Evolutionary conservation across 257 asterid genomes (phyloP).

Genomic region (Lithospermum erythrorhizon): DNA sequence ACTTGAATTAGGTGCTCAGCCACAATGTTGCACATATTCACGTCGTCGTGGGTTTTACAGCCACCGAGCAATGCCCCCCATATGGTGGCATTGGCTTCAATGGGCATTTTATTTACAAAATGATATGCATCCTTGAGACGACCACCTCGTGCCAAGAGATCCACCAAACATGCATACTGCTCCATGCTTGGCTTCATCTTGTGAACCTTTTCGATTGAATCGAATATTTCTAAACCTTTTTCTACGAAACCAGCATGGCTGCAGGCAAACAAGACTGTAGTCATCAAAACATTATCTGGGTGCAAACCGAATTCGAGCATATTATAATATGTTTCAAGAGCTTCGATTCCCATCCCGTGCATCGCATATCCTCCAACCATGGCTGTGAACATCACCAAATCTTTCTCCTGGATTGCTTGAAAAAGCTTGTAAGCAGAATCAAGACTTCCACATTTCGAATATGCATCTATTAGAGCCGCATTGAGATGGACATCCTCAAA

Average conservation of each 20-base stretch:
- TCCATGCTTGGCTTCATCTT: conserved; percentile 58
- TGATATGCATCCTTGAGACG: conserved; percentile 50
- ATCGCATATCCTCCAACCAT: conserved; percentile 82
- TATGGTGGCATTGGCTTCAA: conserved; percentile 43
- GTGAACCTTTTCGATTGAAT: conserved; percentile 38
- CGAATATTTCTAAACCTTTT: conserved; percentile 54
- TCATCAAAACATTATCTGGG: conserved; percentile 64
- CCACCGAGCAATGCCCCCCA: conserved; percentile 79
- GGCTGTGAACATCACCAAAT: conserved; percentile 63
- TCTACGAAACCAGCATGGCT: conserved; percentile 68
- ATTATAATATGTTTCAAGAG: conserved; percentile 32
- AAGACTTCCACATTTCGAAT: conserved; percentile 70
- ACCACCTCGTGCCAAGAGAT: conserved; percentile 77
- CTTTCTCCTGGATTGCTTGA: conserved; percentile 41
- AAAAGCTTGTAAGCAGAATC: conserved; percentile 48
- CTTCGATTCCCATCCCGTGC: conserved; percentile 77
- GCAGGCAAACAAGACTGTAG: conserved; percentile 74
- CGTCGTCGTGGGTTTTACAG: conserved; percentile 62
- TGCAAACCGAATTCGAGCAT: conserved; percentile 51
- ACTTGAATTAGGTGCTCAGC: conserved; percentile 33
- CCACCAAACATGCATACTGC: conserved; percentile 74
- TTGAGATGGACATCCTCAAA: conserved; percentile 41
- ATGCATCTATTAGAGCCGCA: conserved; percentile 55
- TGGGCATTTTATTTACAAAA: conserved; percentile 45
- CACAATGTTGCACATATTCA: conserved; percentile 37